Conservation (phyloP, 768 basidiomycete genomes). For the Grammothele lineata region DNA sequence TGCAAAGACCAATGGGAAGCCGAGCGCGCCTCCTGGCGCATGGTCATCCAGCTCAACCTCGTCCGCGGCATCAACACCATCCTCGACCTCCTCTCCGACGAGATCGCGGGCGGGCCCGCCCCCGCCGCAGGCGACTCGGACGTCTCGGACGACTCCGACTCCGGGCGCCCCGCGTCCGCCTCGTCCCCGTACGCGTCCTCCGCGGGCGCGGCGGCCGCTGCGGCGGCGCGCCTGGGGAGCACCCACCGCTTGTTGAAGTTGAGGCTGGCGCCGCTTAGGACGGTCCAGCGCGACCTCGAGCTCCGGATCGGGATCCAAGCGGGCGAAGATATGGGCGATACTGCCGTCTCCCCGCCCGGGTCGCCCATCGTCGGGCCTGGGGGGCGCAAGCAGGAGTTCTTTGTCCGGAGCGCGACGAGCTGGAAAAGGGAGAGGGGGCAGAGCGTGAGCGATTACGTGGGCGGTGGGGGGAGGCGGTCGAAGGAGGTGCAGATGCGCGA, state of each 20-base stretch:
- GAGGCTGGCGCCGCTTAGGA: slow-evolving; percentile 52
- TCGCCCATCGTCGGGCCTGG: slow-evolving; percentile 5
- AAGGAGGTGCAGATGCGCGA: slow-evolving; percentile 40
- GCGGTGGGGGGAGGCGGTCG: neutral
- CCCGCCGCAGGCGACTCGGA: slow-evolving; percentile 7
- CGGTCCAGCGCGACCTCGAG: slow-evolving; percentile 59
- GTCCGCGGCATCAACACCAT: slow-evolving; percentile 67
- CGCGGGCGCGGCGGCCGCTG: too few relatives aligned
- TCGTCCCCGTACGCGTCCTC: neutral
- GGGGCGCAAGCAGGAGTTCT: slow-evolving; percentile 24
- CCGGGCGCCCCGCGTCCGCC: neutral
- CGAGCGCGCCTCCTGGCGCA: slow-evolving; percentile 74
- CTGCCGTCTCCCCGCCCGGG: slow-evolving; percentile 6
- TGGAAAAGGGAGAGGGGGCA: slow-evolving; percentile 23
- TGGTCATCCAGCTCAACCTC: slow-evolving; percentile 77
- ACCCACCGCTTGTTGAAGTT: slow-evolving; percentile 56
- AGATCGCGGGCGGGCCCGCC: slow-evolving; percentile 36
- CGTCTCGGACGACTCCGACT: slow-evolving; percentile 12
- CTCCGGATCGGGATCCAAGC: slow-evolving; percentile 53
- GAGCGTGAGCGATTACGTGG: slow-evolving; percentile 9
- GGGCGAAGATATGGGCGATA: slow-evolving; percentile 33
- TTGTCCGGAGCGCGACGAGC: slow-evolving; percentile 24
- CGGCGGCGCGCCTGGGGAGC: slow-evolving; percentile 43
- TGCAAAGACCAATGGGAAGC: slow-evolving; percentile 56
- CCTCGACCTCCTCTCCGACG: slow-evolving; percentile 55